Conservation (phyloP, 352 stramenopile genomes). For the Nothophytophthora sp. region DNA sequence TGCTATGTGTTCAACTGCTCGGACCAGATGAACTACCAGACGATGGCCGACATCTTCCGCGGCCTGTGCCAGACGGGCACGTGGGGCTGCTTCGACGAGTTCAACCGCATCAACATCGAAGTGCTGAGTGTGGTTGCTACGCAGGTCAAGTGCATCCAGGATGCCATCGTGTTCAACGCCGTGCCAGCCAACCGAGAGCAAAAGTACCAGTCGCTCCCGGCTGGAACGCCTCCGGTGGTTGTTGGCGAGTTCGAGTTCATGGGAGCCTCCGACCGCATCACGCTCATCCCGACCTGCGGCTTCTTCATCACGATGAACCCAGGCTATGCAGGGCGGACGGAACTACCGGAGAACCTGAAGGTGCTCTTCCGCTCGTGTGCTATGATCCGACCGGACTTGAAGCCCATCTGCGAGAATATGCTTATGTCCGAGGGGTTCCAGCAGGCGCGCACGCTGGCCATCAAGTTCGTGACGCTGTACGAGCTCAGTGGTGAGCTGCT, state of each 20-base stretch:
- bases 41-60: slow-evolving; percentile 89
- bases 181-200: slow-evolving; percentile 93
- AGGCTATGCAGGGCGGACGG: slow-evolving; percentile 88
- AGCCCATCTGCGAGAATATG: slow-evolving; percentile 90
- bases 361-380: slow-evolving; percentile 92
- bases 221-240: slow-evolving; percentile 92
- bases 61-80: slow-evolving; percentile 84
- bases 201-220: slow-evolving; percentile 93
- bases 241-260: slow-evolving; percentile 90
- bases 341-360: slow-evolving; percentile 91
- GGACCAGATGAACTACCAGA: slow-evolving; percentile 91
- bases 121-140: slow-evolving; percentile 86
- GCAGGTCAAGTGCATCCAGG: slow-evolving; percentile 86
- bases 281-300: slow-evolving; percentile 84
- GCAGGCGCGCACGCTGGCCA: slow-evolving; percentile 85
- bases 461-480: slow-evolving; percentile 94
- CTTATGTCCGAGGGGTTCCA: slow-evolving; percentile 90
- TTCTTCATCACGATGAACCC: slow-evolving; percentile 98
- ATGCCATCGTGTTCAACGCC: slow-evolving; percentile 87
- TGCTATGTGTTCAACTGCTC: slow-evolving; percentile 92
- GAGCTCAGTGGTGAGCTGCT: slow-evolving; percentile 83
- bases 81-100: slow-evolving; percentile 90
- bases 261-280: slow-evolving; percentile 83
- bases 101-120: slow-evolving; percentile 91
- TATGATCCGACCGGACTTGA: slow-evolving; percentile 96